These are phyloP conservation scores for Silene uniflora DNA, from an alignment of 148 eudicot species.

Conservation along the genomic window DNA sequence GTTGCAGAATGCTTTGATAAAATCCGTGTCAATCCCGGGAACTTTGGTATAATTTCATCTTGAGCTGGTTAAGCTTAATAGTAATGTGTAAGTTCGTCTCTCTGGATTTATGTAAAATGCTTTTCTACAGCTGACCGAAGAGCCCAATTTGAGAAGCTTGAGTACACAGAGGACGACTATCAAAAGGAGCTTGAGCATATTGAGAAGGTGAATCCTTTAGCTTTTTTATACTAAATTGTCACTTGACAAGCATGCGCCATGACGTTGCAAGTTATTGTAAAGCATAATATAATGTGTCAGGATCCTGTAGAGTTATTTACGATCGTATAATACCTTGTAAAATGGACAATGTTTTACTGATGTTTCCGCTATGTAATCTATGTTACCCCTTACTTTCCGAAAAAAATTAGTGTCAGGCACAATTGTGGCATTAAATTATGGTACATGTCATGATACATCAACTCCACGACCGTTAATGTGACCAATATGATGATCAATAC, in stretches of 20 bases:
- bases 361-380: too few species aligned
- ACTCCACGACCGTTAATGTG: too few species aligned
- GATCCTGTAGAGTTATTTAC: too few species aligned
- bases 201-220: constrained; percentile 51
- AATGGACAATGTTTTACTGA: too few species aligned
- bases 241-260: not conserved
- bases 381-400: too few species aligned
- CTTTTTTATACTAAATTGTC: not conserved
- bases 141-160: constrained; percentile 88
- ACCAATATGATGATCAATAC: too few species aligned
- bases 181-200: constrained; percentile 92
- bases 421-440: too few species aligned
- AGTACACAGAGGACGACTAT: constrained; percentile 90
- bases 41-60: constrained; percentile 60
- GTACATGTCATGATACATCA: too few species aligned
- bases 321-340: too few species aligned
- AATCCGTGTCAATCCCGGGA: constrained; percentile 98
- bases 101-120: constrained; percentile 16
- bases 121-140: constrained; percentile 87
- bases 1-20: constrained; percentile 98
- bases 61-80: constrained; percentile 10
- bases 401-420: too few species aligned
- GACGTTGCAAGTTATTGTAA: too few species aligned
- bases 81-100: not conserved
- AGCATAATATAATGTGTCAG: too few species aligned